Evolutionary conservation across 1,284 basidiomycete species (phyloP).

Genomic region (Austroboletus niveus): DNA sequence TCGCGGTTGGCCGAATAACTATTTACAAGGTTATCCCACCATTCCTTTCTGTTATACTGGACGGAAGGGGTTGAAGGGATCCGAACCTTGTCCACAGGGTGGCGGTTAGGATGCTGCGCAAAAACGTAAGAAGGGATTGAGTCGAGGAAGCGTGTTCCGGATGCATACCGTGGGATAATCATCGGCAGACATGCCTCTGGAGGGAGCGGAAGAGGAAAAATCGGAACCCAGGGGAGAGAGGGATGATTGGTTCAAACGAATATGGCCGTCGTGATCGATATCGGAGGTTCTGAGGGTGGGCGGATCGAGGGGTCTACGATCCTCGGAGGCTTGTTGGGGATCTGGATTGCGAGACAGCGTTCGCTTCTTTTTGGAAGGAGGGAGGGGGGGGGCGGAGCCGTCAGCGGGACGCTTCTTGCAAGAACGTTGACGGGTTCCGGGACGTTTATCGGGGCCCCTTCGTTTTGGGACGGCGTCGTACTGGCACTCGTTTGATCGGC

Average conservation of each 20-base stretch:
- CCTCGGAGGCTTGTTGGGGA: slow-evolving; percentile 29
- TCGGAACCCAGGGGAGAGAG: slow-evolving; percentile 33
- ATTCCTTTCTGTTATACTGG: slow-evolving; percentile 48
- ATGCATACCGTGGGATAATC: slow-evolving; percentile 24
- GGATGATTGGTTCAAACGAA: slow-evolving; percentile 29
- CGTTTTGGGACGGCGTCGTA: slow-evolving; percentile 78
- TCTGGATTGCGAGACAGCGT: slow-evolving; percentile 36
- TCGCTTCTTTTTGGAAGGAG: slow-evolving; percentile 58
- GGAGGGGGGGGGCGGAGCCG: slow-evolving; percentile 46
- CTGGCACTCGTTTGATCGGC: slow-evolving; percentile 69
- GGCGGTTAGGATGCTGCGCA: slow-evolving; percentile 27
- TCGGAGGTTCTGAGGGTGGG: slow-evolving; percentile 27
- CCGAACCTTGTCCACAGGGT: slow-evolving; percentile 36
- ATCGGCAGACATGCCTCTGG: slow-evolving; percentile 29
- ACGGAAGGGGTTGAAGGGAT: slow-evolving; percentile 40
- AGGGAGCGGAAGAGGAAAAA: slow-evolving; percentile 27
- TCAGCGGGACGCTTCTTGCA: slow-evolving; percentile 74
- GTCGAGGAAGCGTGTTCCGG: background rate
- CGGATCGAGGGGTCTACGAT: slow-evolving; percentile 30
- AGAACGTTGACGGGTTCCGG: slow-evolving; percentile 74
- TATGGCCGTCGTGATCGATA: slow-evolving; percentile 26
- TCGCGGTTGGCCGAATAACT: slow-evolving; percentile 44
- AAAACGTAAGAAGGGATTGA: slow-evolving; percentile 1
- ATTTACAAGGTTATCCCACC: slow-evolving; percentile 64
- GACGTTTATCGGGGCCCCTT: slow-evolving; percentile 78